phyloP scores from a whole-genome alignment of 2,329 filamentous ascomycete species.

The Diplocarpon rosae region DNA sequence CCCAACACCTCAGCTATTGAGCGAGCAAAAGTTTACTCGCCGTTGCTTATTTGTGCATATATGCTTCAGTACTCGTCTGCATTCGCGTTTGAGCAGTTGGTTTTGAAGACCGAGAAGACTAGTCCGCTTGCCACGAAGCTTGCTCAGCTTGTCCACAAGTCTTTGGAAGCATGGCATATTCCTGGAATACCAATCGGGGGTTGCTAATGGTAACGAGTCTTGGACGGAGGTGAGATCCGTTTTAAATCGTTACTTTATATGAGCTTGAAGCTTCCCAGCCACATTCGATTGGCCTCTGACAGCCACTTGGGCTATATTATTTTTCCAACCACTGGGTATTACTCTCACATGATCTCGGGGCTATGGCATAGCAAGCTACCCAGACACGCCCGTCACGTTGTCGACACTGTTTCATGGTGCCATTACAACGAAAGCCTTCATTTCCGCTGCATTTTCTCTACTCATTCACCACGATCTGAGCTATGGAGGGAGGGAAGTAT shows the following conservation, averaged over 20 bases:
- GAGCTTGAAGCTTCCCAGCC: not conserved
- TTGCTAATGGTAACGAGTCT: constrained; percentile 35
- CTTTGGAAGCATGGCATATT: constrained; percentile 32
- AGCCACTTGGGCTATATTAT: too few relatives aligned
- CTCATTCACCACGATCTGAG: constrained; percentile 36
- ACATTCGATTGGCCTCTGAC: too few relatives aligned
- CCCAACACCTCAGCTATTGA: not conserved
- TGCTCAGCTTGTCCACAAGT: not conserved
- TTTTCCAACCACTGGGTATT: too few relatives aligned
- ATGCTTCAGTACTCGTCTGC: not conserved
- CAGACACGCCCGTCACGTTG: constrained; percentile 31
- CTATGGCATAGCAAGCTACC: constrained; percentile 30
- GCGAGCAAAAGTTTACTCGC: not conserved
- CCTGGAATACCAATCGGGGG: constrained; percentile 38
- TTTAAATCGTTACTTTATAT: not conserved
- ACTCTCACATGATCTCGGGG: constrained; percentile 23
- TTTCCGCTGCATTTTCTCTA: constrained; percentile 37
- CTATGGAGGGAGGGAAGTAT: constrained; percentile 25
- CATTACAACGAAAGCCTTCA: constrained; percentile 46
- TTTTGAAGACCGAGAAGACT: constrained; percentile 1
- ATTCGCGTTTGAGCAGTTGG: constrained; percentile 4
- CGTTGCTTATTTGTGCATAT: not conserved
- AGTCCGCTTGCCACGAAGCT: constrained; percentile 1
- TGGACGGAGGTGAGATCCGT: constrained; percentile 30
- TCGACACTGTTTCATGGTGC: constrained; percentile 44